A percentile compares a stretch with the other conserved stretches of the same genome.
Conservation (phyloP, 805 yeast genomes). For the Myxozyma vanderwaltii region DNA sequence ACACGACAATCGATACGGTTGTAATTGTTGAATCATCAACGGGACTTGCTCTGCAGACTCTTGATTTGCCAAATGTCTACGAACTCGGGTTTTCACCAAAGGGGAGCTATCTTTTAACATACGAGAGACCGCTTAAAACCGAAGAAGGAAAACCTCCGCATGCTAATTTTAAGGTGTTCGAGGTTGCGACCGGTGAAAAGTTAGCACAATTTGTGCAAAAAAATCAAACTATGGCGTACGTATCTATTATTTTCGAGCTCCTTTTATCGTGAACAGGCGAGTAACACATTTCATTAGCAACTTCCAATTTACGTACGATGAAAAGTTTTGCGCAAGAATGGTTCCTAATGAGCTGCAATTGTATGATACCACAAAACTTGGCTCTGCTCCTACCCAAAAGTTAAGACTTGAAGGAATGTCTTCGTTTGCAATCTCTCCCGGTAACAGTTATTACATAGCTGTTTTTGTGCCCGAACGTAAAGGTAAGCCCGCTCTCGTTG, state of each 20-base stretch:
- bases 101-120: conserved; percentile 78
- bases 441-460: conserved; percentile 86
- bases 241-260: not conserved
- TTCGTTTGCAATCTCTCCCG: conserved; percentile 77
- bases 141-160: conserved; percentile 63
- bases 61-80: conserved; percentile 67
- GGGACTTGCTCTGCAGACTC: conserved; percentile 50
- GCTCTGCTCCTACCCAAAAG: conserved; percentile 55
- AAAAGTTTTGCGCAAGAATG: conserved; percentile 64
- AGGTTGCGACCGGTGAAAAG: conserved; percentile 52
- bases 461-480: conserved; percentile 83
- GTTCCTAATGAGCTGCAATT: conserved; percentile 68
- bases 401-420: conserved; percentile 56
- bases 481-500: conserved; percentile 88
- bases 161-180: conserved; percentile 79
- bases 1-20: conserved; percentile 65
- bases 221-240: conserved; percentile 60
- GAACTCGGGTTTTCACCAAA: conserved; percentile 88
- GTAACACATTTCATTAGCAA: conserved; percentile 30
- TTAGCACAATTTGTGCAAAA: conserved; percentile 70
- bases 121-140: conserved; percentile 82
- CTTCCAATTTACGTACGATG: conserved; percentile 86
- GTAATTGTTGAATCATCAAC: conserved; percentile 58
- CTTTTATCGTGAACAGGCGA: not conserved
- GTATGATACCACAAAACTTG: conserved; percentile 53